These are phyloP conservation scores for Pistacia vera DNA, from an alignment of 345 rosid species.

Conservation along the genomic window DNA sequence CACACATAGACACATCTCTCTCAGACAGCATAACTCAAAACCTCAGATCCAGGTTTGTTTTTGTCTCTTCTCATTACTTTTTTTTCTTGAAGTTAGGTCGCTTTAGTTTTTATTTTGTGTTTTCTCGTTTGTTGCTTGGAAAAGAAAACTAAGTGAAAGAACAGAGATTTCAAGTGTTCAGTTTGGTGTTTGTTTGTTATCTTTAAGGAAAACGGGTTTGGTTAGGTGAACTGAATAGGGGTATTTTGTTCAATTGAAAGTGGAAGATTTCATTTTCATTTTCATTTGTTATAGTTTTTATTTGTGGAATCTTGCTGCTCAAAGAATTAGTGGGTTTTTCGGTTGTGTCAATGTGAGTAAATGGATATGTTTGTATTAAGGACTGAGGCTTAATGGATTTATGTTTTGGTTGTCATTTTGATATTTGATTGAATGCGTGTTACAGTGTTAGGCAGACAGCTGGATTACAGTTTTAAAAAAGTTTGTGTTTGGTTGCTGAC, in stretches of 20 bases:
- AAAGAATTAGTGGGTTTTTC: neutral
- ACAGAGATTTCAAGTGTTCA: conserved; percentile 4
- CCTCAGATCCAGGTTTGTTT: conserved; percentile 68
- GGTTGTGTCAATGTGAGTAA: conserved; percentile 1
- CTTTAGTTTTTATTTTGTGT: conserved; percentile 9
- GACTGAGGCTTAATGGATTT: neutral
- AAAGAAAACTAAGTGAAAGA: conserved; percentile 11
- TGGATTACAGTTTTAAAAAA: neutral
- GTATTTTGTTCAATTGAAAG: neutral
- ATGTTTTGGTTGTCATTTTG: neutral
- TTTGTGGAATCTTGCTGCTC: neutral
- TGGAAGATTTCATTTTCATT: neutral
- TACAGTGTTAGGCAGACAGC: neutral
- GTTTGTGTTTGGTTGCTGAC: too few species aligned
- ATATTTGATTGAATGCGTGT: too few species aligned
- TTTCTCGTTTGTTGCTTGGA: conserved; percentile 23
- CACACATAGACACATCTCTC: conserved; percentile 11
- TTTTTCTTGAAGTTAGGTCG: conserved; percentile 12
- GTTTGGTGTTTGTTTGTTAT: conserved; percentile 18
- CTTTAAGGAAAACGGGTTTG: neutral
- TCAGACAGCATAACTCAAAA: conserved; percentile 13
- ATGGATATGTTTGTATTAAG: neutral
- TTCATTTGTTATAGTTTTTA: neutral
- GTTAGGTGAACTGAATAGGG: conserved; percentile 11
- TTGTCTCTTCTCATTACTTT: neutral